Evolutionary conservation across 1,284 basidiomycete genomes (phyloP).

Genomic region (Pseudozyma pruni): DNA sequence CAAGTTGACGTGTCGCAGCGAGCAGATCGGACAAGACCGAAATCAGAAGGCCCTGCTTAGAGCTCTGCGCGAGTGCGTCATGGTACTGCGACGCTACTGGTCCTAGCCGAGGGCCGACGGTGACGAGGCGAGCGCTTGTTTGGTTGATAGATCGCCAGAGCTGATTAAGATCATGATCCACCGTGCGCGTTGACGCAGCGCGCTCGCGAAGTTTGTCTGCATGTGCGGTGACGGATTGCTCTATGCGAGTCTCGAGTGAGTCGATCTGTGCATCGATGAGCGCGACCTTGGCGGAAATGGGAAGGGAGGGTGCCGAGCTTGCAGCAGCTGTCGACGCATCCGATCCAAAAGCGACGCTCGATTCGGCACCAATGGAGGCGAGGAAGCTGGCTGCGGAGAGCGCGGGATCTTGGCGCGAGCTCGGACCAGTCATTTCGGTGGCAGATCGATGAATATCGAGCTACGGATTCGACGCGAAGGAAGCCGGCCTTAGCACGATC

Average conservation of each 20-base stretch:
- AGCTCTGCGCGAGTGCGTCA: constrained; percentile 34
- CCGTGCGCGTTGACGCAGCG: constrained; percentile 22
- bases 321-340: constrained; percentile 7
- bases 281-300: constrained; percentile 46
- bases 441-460: not conserved
- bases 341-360: constrained; percentile 23
- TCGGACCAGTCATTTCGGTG: constrained; percentile 23
- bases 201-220: constrained; percentile 29
- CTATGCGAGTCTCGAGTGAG: constrained; percentile 24
- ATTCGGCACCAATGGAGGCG: constrained; percentile 42
- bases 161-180: constrained; percentile 34
- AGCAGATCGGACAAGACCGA: constrained; percentile 34
- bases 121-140: constrained; percentile 31
- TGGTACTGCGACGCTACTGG: constrained; percentile 28
- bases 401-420: constrained; percentile 11
- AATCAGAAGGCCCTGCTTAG: constrained; percentile 33
- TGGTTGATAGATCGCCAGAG: constrained; percentile 41
- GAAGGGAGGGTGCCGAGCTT: constrained; percentile 28
- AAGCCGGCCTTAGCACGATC: constrained; percentile 5
- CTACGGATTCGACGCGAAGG: not conserved
- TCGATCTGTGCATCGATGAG: constrained; percentile 54
- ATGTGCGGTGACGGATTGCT: constrained; percentile 23
- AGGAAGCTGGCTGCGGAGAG: constrained; percentile 44
- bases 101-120: constrained; percentile 24
- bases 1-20: constrained; percentile 20